Percentiles rank a stretch among this genome's conserved stretches.
Evolutionary conservation across 2,329 filamentous ascomycete genomes (phyloP).

Genomic region (Epichloe amarillans): DNA sequence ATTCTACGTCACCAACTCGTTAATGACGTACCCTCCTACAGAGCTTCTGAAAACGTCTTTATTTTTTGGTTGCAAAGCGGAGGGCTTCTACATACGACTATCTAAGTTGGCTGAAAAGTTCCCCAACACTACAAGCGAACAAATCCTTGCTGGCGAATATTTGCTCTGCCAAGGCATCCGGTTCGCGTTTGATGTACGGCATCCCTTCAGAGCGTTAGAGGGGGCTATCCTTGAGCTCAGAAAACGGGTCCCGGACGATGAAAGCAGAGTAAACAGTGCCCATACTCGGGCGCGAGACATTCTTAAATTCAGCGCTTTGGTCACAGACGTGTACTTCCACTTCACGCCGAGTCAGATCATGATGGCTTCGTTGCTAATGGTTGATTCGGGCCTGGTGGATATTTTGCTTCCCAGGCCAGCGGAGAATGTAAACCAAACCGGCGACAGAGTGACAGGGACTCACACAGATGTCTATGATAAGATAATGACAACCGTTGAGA

Average conservation of each 20-base stretch:
- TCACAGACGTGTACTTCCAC: constrained; percentile 95
- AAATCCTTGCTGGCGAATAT: constrained; percentile 84
- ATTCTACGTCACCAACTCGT: constrained; percentile 90
- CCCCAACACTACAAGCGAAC: constrained; percentile 58
- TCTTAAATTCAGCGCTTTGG: constrained; percentile 64
- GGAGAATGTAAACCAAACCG: constrained; percentile 14
- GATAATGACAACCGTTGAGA: constrained; percentile 33
- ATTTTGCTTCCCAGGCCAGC: constrained; percentile 29
- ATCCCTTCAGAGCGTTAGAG: constrained; percentile 79
- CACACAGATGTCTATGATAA: constrained; percentile 27
- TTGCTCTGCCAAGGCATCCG: constrained; percentile 81
- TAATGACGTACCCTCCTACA: constrained; percentile 91
- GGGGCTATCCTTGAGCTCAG: constrained; percentile 75
- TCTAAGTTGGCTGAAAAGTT: constrained; percentile 56
- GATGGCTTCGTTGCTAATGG: constrained; percentile 66
- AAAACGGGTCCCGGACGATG: constrained; percentile 49
- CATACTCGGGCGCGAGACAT: constrained; percentile 61
- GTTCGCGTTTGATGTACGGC: constrained; percentile 86
- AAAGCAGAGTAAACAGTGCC: constrained; percentile 40
- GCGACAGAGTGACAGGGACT: constrained; percentile 11
- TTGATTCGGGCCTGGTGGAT: constrained; percentile 51
- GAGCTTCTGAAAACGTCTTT: constrained; percentile 81
- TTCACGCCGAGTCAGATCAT: constrained; percentile 92
- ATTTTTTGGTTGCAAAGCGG: constrained; percentile 88
- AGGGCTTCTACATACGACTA: constrained; percentile 62